These are phyloP conservation scores for Evernia prunastri DNA, from an alignment of 495 filamentous ascomycete species.

Conservation along the genomic window DNA sequence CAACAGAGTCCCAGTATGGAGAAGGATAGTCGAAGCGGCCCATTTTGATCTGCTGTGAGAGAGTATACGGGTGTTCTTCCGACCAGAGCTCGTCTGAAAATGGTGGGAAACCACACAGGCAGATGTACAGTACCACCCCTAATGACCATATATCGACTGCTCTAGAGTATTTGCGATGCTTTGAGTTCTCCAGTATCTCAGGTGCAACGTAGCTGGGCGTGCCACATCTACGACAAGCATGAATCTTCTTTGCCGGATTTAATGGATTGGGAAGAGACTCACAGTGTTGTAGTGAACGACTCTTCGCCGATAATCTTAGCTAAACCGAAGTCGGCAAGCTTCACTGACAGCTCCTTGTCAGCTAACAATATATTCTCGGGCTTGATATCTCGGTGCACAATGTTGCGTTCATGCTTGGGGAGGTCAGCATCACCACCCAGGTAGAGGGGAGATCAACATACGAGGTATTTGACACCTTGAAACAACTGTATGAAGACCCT, in stretches of 20 bases:
- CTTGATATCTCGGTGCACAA: constrained; percentile 98
- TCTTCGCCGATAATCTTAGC: constrained; percentile 99
- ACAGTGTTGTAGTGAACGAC: constrained; percentile 93
- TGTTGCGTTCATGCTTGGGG: constrained; percentile 85
- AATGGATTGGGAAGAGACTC: constrained; percentile 29
- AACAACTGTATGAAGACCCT: constrained; percentile 90
- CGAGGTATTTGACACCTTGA: constrained; percentile 88
- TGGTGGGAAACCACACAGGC: constrained; percentile 93
- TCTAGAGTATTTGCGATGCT: constrained; percentile 80
- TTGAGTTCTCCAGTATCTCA: constrained; percentile 77
- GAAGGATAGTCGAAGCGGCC: constrained; percentile 91
- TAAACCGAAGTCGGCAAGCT: constrained; percentile 94
- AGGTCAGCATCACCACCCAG: constrained; percentile 32
- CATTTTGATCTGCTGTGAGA: constrained; percentile 85
- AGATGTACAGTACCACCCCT: constrained; percentile 98
- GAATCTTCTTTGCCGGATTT: constrained; percentile 7
- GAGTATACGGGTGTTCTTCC: constrained; percentile 68
- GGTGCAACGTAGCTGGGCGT: constrained; percentile 96
- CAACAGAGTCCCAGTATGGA: constrained; percentile 94
- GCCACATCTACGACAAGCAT: constrained; percentile 55
- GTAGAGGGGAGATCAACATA: constrained; percentile 38
- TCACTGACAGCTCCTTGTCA: constrained; percentile 77
- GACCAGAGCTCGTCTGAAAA: constrained; percentile 91
- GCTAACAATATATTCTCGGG: constrained; percentile 93
- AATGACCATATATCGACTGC: constrained; percentile 97